phyloP scores from a whole-genome alignment of 768 basidiomycete genomes.

The Russula foetens region DNA sequence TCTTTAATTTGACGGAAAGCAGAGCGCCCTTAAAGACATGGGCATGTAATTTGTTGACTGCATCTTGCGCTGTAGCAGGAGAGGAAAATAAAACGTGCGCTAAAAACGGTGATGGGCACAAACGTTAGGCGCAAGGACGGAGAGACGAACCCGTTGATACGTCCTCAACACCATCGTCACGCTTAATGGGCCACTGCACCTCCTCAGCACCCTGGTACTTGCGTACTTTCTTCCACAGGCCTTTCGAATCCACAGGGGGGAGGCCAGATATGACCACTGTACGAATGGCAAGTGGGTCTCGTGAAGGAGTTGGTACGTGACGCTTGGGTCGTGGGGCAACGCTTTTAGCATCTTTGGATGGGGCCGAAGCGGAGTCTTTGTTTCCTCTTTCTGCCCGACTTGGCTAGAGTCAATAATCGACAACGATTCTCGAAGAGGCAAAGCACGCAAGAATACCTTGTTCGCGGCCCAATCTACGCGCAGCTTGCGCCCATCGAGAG shows the following conservation, averaged over 20 bases:
- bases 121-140: not conserved
- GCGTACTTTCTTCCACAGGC: conserved; percentile 78
- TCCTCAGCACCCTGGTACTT: conserved; percentile 73
- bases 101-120: conserved; percentile 21
- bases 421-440: not conserved
- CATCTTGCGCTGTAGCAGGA: conserved; percentile 57
- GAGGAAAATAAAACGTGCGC: conserved; percentile 70
- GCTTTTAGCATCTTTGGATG: conserved; percentile 19
- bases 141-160: conserved; percentile 38
- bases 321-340: conserved; percentile 31
- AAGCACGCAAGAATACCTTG: conserved; percentile 43
- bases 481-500: conserved; percentile 58
- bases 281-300: conserved; percentile 77
- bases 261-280: conserved; percentile 76
- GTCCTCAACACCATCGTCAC: conserved; percentile 38
- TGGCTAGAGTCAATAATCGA: conserved; percentile 8
- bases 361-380: not conserved
- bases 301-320: conserved; percentile 25
- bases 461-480: conserved; percentile 74
- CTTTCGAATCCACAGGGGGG: conserved; percentile 55
- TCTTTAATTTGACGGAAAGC: conserved; percentile 84
- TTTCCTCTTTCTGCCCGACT: conserved; percentile 13
- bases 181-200: conserved; percentile 58
- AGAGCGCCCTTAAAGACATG: conserved; percentile 87
- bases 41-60: conserved; percentile 77